Evolutionary conservation across 108 stramenopile species (phyloP).

Genomic region (Fistulifera pelliculosa): DNA sequence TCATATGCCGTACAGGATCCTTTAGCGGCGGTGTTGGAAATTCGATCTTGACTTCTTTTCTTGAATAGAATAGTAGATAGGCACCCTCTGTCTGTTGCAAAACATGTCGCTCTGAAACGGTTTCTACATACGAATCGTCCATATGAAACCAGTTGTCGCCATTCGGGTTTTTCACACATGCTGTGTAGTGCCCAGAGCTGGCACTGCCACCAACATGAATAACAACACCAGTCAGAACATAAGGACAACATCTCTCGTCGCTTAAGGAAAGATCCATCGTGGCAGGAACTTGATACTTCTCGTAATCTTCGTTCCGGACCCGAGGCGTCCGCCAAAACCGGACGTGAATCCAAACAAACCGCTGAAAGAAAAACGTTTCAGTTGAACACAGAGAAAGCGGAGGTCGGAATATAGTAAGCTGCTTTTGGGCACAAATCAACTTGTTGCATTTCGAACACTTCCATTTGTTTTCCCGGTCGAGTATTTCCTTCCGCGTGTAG

Average conservation of each 20-base stretch:
- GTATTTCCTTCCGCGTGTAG: constrained; percentile 75
- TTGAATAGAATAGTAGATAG: constrained; percentile 71
- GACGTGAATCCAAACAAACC: constrained; percentile 25
- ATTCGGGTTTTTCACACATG: constrained; percentile 53
- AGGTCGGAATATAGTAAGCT: constrained; percentile 65
- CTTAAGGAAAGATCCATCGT: constrained; percentile 61
- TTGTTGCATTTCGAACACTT: constrained; percentile 84
- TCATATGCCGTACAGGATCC: background rate
- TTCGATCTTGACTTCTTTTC: constrained; percentile 70
- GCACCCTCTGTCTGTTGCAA: constrained; percentile 53
- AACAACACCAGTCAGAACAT: constrained; percentile 59
- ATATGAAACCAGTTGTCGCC: constrained; percentile 52
- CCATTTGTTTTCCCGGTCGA: constrained; percentile 87
- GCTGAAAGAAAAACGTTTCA: constrained; percentile 89
- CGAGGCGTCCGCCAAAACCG: constrained; percentile 7
- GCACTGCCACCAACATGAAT: constrained; percentile 75
- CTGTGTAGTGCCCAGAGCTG: constrained; percentile 78
- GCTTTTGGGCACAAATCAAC: constrained; percentile 69
- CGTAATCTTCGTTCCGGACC: constrained; percentile 52
- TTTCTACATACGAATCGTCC: constrained; percentile 73
- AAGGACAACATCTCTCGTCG: constrained; percentile 61
- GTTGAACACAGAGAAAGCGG: constrained; percentile 89
- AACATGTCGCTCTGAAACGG: constrained; percentile 63
- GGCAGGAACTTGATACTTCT: constrained; percentile 67
- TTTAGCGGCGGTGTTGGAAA: constrained; percentile 49